Percentiles rank a stretch among this genome's conserved stretches.
Conservation (phyloP, 75 land plant species). For the Adiantum capillusveneris region DNA sequence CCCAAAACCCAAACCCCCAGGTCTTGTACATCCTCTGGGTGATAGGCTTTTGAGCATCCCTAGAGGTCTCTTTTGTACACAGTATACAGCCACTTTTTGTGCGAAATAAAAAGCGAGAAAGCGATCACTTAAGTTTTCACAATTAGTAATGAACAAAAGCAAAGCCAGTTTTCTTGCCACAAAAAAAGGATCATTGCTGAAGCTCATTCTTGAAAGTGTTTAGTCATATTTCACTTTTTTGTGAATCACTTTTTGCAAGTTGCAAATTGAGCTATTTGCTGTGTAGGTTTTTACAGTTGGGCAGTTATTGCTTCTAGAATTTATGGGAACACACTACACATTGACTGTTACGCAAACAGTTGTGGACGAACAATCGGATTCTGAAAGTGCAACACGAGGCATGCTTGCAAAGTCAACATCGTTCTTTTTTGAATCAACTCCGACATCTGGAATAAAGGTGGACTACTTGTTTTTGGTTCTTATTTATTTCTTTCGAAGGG, state of each 20-base stretch:
- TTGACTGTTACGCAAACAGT: conserved; percentile 68
- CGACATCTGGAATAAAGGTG: conserved; percentile 81
- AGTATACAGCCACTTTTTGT: too few relatives aligned
- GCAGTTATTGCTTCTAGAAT: conserved; percentile 76
- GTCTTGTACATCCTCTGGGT: too few relatives aligned
- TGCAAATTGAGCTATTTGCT: not conserved
- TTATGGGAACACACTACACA: conserved; percentile 61
- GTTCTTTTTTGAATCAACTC: conserved; percentile 68
- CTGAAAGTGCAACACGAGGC: conserved; percentile 40
- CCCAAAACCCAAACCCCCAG: too few relatives aligned
- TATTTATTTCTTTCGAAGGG: too few relatives aligned
- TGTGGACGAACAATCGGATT: conserved; percentile 51
- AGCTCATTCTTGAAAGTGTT: too few relatives aligned
- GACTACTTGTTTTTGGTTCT: not conserved
- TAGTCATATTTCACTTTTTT: not conserved
- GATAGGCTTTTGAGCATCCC: too few relatives aligned
- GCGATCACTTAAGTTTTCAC: not conserved
- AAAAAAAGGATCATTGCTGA: not conserved
- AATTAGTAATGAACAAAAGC: too few relatives aligned
- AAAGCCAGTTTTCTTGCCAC: not conserved
- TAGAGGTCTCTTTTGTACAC: too few relatives aligned
- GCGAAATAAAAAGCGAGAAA: not conserved
- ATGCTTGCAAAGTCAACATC: conserved; percentile 52
- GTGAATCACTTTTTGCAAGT: not conserved
- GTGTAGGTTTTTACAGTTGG: conserved; percentile 78